Evolutionary conservation across 1,139 yeast genomes (phyloP), one percentile per base, ranked within the genome.

Genomic region (Candida pseudocylindracea): DNA sequence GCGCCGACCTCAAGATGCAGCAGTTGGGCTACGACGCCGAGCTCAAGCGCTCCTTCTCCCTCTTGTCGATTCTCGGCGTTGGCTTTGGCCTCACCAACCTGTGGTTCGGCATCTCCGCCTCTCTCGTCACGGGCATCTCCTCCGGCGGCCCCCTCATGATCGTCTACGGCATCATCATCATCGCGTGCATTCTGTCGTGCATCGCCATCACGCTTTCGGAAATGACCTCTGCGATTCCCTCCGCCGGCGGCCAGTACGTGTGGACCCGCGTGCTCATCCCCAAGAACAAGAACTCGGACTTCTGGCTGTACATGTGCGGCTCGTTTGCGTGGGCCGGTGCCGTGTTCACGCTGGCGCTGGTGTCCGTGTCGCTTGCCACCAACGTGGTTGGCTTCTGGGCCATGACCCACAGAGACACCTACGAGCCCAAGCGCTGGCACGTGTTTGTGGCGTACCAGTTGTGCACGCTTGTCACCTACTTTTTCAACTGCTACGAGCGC

Each of bases 71-170:
- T 8, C 51, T 60, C 24, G 76, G 76, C 36, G 72, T 72, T 36
- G 79, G 79, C 4, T 72, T 72, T 42, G 78, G 78, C 20, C 50
- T 72, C 36, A 72, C 80, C 25, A 71, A 71, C 51, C 69, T 76
- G 8, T 71, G 79, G 79, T 67, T 69, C 38, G 78, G 79, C 37
- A 67, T 70, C 35, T 67, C 74, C 11, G 71, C 75, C 2, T 65
- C 75, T 10, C 57, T 71, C 47, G 58, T 69, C 36, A 66, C 75
- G 13, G 74, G 75, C 44, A 68, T 71, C 36, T 54, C 60, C 36
- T 66, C 75, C 25, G 78, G 78, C 39, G 81, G 81, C 26, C 79
- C 81, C 9, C 53, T 72, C 55, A 50, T 70, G 53, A 66, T 72
- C 39, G 66, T 72, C 11, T 72, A 71, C 42, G 81, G 81, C 43